A percentile compares a stretch with the other conserved stretches of the same genome.
Conservation (phyloP, 164 flowering plant species). For the Dillenia suffruticosa region DNA sequence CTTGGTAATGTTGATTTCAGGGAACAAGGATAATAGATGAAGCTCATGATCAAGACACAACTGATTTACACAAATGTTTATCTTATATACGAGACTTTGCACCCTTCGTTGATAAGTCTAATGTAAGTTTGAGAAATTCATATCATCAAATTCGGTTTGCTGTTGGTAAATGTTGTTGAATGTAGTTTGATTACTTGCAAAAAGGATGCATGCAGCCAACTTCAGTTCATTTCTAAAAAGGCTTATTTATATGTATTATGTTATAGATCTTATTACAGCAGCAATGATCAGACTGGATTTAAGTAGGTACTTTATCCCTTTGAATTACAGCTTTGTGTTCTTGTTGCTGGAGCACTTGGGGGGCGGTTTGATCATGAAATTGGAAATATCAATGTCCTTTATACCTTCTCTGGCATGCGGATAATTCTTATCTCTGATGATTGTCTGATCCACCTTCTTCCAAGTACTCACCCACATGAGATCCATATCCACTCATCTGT, state of each 20-base stretch:
- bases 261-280: no score
- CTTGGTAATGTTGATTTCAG: constrained; percentile 32
- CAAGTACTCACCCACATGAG: constrained; percentile 64
- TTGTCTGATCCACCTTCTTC: constrained; percentile 85
- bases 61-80: constrained; percentile 88
- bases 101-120: constrained; percentile 37
- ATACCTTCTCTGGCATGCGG: constrained; percentile 45
- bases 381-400: constrained; percentile 82
- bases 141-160: no score
- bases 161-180: no score
- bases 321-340: constrained; percentile 63
- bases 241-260: no score
- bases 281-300: no score
- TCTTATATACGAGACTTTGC: constrained; percentile 34
- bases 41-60: constrained; percentile 88
- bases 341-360: constrained; percentile 96
- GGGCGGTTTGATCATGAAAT: constrained; percentile 95
- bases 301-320: neutral
- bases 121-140: constrained; percentile 36
- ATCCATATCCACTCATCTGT: constrained; percentile 62
- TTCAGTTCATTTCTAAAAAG: no score
- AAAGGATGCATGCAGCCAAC: no score
- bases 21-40: constrained; percentile 66
- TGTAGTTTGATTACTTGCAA: no score
- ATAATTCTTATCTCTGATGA: constrained; percentile 85